Base-by-base conservation (phyloP, 768 basidiomycete species). In the Boletus sp. region DNA sequence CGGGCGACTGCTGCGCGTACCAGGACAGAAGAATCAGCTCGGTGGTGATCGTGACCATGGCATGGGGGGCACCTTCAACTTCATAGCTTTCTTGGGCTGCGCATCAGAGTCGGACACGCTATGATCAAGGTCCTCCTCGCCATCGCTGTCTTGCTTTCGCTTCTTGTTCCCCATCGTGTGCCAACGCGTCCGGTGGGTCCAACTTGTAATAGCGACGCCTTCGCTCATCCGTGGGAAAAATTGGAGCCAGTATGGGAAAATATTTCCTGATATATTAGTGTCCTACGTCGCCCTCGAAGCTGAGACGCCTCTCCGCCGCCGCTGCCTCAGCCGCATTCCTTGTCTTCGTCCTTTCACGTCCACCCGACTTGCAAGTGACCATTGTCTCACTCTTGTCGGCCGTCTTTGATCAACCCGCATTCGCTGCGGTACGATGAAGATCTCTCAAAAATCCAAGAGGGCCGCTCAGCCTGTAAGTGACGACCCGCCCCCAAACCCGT, bases 401-500 rank as follows among this genome's bases (percentile, higher is more conserved):
- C 45, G 42, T 43, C 50, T 23, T 32, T 35, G 33, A 56, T 54
- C 44, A 61, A 47, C 52, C 67, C 74, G 79, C 76, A 73, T 63
- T 72, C 56, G 72, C 77, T 79, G 77, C 75, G 80, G 81, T 79
- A 73, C 57, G 64, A 94, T 94, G 92, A 92, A 88, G 83, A 92
- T 94, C 74, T 78, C 83, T 64, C 86, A 86, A 72, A 88, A 88
- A 78, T 83, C 88, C 46, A 92, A 89, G 83, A 87, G 84, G 76
- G 83, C 83, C 65, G 79, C 81, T 59, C 80, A 87, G 63, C 90
- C 89, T 63, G 91, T 91, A 68, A 70, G 84, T 78, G 32, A 47
- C 50, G n/a, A 25, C 27, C 2, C 30, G 17, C 47, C 47, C 54
- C 47, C 3, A 40, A 38, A 35, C 41, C 41, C 21, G 23, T 52